These are phyloP conservation scores for Suhomyces bolitotheri DNA, from an alignment of 1,139 yeast genomes.

Conservation along the genomic window DNA sequence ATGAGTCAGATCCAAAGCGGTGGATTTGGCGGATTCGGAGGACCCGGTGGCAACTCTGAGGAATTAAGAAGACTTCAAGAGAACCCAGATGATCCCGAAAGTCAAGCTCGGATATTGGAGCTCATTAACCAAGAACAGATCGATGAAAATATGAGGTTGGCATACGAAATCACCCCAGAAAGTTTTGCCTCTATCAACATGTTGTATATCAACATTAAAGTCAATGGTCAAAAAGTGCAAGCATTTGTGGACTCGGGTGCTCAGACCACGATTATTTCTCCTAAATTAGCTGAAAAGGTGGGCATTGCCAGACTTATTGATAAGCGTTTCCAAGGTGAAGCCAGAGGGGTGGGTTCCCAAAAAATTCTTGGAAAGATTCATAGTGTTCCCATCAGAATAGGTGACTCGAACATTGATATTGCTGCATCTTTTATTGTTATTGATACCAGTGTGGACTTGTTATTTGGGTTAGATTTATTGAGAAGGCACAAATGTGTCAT, in stretches of 20 bases:
- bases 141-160: constrained; percentile 74
- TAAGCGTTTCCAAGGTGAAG: constrained; percentile 75
- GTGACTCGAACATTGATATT: constrained; percentile 46
- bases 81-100: constrained; percentile 75
- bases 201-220: constrained; percentile 76
- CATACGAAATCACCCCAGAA: constrained; percentile 88
- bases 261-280: constrained; percentile 80
- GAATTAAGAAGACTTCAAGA: constrained; percentile 53
- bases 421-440: constrained; percentile 85
- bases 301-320: constrained; percentile 78
- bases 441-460: constrained; percentile 70
- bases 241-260: constrained; percentile 98
- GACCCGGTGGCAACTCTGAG: constrained; percentile 28
- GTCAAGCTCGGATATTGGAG: constrained; percentile 67
- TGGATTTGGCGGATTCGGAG: constrained; percentile 3
- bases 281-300: constrained; percentile 70
- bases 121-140: constrained; percentile 70
- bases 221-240: constrained; percentile 77
- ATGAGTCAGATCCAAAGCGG: constrained; percentile 26
- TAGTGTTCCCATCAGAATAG: constrained; percentile 82
- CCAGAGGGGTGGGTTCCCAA: constrained; percentile 87
- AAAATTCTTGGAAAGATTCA: constrained; percentile 82
- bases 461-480: constrained; percentile 77
- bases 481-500: constrained; percentile 83
- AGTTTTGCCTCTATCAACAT: constrained; percentile 78